phyloP scores from a whole-genome alignment of 2,329 filamentous ascomycete species.

The Fusarium nelsonii region DNA sequence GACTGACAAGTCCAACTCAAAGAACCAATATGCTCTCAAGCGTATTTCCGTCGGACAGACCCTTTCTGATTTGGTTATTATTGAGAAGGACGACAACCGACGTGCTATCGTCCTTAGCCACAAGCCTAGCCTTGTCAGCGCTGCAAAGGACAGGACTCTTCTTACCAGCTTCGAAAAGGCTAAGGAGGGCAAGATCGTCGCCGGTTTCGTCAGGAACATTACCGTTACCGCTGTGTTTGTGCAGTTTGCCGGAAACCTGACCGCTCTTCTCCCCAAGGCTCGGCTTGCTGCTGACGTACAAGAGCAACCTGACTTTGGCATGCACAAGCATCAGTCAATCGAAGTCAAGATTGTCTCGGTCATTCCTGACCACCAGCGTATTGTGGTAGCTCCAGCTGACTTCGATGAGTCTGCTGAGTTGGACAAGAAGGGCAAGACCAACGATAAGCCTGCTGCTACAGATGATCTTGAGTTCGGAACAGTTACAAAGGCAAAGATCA shows the following conservation, averaged over 20 bases:
- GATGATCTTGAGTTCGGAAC: conserved; percentile 81
- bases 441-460: conserved; percentile 58
- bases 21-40: conserved; percentile 81
- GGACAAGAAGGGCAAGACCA: conserved; percentile 54
- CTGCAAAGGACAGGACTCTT: conserved; percentile 77
- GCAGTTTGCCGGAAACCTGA: conserved; percentile 84
- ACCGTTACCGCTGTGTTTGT: conserved; percentile 85
- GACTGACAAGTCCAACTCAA: conserved; percentile 84
- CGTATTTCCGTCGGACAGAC: conserved; percentile 87
- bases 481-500: conserved; percentile 79
- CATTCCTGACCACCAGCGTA: conserved; percentile 76
- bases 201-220: conserved; percentile 88
- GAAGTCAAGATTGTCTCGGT: conserved; percentile 78
- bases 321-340: conserved; percentile 81
- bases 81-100: conserved; percentile 86
- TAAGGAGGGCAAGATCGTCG: conserved; percentile 74
- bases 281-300: conserved; percentile 79
- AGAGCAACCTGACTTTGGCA: conserved; percentile 78
- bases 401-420: conserved; percentile 60
- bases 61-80: conserved; percentile 82
- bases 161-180: conserved; percentile 79
- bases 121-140: conserved; percentile 85
- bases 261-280: conserved; percentile 82
- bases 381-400: conserved; percentile 68
- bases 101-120: conserved; percentile 81